phyloP scores from a whole-genome alignment of 1,284 basidiomycete genomes.

The Ganoderma sinense region DNA sequence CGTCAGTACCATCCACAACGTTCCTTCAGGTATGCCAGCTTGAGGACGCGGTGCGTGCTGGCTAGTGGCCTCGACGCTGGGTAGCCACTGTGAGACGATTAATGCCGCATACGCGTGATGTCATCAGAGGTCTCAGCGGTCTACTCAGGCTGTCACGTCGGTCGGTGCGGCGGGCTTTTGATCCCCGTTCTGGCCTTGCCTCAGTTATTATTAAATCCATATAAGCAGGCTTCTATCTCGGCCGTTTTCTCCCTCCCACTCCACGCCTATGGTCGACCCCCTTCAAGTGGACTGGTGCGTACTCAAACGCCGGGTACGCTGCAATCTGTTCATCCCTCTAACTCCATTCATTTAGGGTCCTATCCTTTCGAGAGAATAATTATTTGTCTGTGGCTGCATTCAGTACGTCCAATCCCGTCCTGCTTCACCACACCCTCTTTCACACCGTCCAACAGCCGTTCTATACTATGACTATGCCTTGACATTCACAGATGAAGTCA shows the following conservation, averaged over 20 bases:
- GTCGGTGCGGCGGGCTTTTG: not conserved
- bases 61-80: not conserved
- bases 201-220: not conserved
- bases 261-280: not conserved
- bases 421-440: not conserved
- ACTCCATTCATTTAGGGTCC: not conserved
- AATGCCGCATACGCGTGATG: not conserved
- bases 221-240: not conserved
- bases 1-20: no score
- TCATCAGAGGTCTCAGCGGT: not conserved
- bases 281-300: not conserved
- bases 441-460: slow-evolving; percentile 19
- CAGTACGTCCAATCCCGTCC: not conserved
- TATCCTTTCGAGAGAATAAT: not conserved
- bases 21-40: no score
- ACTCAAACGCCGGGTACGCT: not conserved
- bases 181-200: not conserved
- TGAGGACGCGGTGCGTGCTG: no score
- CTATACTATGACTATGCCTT: slow-evolving; percentile 34
- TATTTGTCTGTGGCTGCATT: not conserved
- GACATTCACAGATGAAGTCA: slow-evolving; percentile 26
- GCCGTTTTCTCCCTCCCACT: not conserved
- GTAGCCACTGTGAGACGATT: not conserved
- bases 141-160: not conserved
- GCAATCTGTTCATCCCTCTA: not conserved